These are phyloP conservation scores for Vaucheria bursata DNA, from an alignment of 352 stramenopile genomes.

Conservation along the genomic window DNA sequence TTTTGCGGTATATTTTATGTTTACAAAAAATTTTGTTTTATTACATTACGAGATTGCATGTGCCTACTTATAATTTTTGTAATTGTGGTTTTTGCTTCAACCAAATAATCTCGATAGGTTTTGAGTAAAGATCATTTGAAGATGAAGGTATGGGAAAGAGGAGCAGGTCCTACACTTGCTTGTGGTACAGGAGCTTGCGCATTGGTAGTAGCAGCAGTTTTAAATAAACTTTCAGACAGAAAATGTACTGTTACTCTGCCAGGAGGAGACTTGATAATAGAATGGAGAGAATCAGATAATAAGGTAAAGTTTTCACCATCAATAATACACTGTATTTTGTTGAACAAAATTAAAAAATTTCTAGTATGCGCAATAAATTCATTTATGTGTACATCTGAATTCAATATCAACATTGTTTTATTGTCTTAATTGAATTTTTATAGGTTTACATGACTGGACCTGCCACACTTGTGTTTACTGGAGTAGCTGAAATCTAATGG, in stretches of 20 bases:
- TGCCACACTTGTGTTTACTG: constrained; percentile 36
- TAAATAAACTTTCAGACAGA: constrained; percentile 49
- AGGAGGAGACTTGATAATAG: constrained; percentile 68
- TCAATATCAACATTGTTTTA: neutral
- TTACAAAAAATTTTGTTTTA: too few species aligned
- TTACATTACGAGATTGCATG: too few species aligned
- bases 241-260: constrained; percentile 62
- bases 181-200: constrained; percentile 69
- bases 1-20: too few species aligned
- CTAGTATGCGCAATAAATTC: neutral
- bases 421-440: neutral
- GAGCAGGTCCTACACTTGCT: constrained; percentile 65
- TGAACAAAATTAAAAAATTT: neutral
- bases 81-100: too few species aligned
- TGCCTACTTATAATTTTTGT: too few species aligned
- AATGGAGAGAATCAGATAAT: constrained; percentile 67
- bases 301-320: too few species aligned
- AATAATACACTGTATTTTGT: constrained; percentile 37
- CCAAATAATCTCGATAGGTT: constrained; percentile 13
- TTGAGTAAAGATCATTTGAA: constrained; percentile 55
- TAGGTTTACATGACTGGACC: constrained; percentile 49
- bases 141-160: constrained; percentile 74
- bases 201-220: constrained; percentile 57
- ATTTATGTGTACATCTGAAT: neutral
- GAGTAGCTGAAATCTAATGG: constrained; percentile 15